These are phyloP conservation scores for Xerophyta viscosa DNA, from an alignment of 106 monocot genomes.

Conservation along the genomic window DNA sequence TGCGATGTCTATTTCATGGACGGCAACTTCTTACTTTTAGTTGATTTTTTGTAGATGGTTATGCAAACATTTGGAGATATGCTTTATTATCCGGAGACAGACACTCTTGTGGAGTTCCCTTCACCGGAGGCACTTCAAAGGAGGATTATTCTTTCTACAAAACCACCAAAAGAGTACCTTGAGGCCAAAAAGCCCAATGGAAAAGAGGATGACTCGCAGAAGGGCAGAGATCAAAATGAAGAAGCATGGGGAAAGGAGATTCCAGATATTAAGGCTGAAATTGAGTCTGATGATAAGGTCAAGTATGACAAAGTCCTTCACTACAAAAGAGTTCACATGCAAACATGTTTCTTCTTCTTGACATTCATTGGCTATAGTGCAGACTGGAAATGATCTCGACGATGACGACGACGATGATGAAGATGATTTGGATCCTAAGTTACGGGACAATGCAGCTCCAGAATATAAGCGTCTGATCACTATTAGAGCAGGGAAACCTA, in stretches of 20 bases:
- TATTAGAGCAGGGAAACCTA: constrained; percentile 58
- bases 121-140: constrained; percentile 31
- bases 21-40: background rate
- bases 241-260: constrained; percentile 52
- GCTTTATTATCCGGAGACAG: constrained; percentile 27
- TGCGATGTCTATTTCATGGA: background rate
- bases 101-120: constrained; percentile 19
- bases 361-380: background rate
- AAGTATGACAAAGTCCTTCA: too few relatives aligned
- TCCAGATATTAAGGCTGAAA: constrained; percentile 37
- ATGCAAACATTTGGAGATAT: constrained; percentile 33
- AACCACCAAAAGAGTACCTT: constrained; percentile 56
- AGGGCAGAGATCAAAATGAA: constrained; percentile 19
- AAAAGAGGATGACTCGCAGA: constrained; percentile 15
- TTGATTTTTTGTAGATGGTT: constrained; percentile 45
- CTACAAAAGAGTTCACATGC: too few relatives aligned
- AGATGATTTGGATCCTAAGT: constrained; percentile 23
- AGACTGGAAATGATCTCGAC: constrained; percentile 7
- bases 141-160: constrained; percentile 29
- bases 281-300: constrained; percentile 43
- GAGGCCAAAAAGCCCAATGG: constrained; percentile 29
- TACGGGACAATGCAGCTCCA: constrained; percentile 10
- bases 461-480: constrained; percentile 57
- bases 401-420: constrained; percentile 13
- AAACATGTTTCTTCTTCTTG: too few relatives aligned